A percentile compares a stretch with the other conserved stretches of the same genome.
Evolutionary conservation across 139 green algal genomes (phyloP).

Genomic region (Spirogloea muscicola): DNA sequence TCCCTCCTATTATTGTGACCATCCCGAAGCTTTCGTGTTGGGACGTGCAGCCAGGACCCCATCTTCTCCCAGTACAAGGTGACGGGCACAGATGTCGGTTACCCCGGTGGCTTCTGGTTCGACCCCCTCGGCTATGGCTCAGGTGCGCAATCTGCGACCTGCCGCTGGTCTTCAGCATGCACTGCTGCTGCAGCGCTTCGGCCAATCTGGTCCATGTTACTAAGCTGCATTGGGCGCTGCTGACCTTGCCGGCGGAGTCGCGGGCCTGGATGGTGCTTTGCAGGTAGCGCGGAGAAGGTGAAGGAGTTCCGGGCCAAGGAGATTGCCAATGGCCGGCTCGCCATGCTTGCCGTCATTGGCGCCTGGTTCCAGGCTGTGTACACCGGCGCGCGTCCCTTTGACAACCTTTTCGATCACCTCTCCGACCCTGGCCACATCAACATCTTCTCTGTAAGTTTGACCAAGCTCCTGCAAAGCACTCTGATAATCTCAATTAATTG

Average conservation of each 20-base stretch:
- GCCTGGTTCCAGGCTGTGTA: slow-evolving; percentile 34
- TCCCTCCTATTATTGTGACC: too few species aligned
- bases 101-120: slow-evolving; percentile 48
- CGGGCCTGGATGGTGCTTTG: too few species aligned
- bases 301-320: slow-evolving; percentile 65
- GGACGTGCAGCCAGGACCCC: slow-evolving; percentile 37
- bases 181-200: too few species aligned
- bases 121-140: slow-evolving; percentile 33
- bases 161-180: too few species aligned
- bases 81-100: slow-evolving; percentile 46
- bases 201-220: too few species aligned
- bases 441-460: slow-evolving; percentile 45
- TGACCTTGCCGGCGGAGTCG: too few species aligned
- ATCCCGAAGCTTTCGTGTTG: too few species aligned
- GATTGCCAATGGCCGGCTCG: slow-evolving; percentile 71
- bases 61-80: slow-evolving; percentile 47
- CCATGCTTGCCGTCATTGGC: slow-evolving; percentile 60
- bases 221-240: too few species aligned
- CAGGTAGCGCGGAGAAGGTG: slow-evolving; percentile 12
- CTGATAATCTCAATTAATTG: too few species aligned
- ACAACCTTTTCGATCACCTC: slow-evolving; percentile 45
- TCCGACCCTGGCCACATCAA: slow-evolving; percentile 41
- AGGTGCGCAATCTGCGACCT: slow-evolving; percentile 6
- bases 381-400: slow-evolving; percentile 35
- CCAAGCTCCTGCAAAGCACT: too few species aligned